A percentile compares a stretch with the other conserved stretches of the same genome.
Conservation (phyloP, 169 alveolate genomes). For the Theileria orientalis region DNA sequence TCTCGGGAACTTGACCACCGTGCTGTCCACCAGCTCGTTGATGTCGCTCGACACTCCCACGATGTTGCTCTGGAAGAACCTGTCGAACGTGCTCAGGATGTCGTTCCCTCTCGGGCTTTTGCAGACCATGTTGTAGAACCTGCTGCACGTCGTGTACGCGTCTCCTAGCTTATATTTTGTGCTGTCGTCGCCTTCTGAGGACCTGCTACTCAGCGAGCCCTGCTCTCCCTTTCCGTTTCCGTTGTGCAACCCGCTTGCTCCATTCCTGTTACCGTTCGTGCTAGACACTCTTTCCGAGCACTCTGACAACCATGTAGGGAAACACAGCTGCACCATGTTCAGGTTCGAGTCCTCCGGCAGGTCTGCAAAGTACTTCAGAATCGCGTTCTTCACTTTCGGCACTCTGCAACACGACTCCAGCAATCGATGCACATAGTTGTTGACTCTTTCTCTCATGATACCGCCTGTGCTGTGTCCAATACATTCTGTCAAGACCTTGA, state of each 20-base stretch:
- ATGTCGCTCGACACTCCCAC: constrained; percentile 65
- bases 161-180: constrained; percentile 42
- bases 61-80: constrained; percentile 69
- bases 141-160: constrained; percentile 55
- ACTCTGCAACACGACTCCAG: not conserved
- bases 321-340: not conserved
- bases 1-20: constrained; percentile 87
- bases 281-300: not conserved
- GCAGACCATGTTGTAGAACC: constrained; percentile 53
- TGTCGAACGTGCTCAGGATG: constrained; percentile 52
- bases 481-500: not conserved
- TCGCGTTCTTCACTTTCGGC: not conserved
- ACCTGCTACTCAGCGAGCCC: constrained; percentile 22
- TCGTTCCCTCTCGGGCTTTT: constrained; percentile 44
- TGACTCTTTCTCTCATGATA: not conserved
- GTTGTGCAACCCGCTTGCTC: no score
- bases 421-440: not conserved
- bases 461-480: not conserved
- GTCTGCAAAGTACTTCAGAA: not conserved
- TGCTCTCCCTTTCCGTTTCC: constrained; percentile 39
- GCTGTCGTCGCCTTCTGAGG: constrained; percentile 35
- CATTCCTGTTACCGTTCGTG: constrained; percentile 49
- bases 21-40: constrained; percentile 55
- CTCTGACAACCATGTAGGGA: constrained; percentile 1
- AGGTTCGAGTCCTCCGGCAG: not conserved